Percentiles rank a stretch among this genome's conserved stretches.
These are phyloP conservation scores for Penicillium argentinense DNA, from an alignment of 495 filamentous ascomycete genomes.

Conservation along the genomic window DNA sequence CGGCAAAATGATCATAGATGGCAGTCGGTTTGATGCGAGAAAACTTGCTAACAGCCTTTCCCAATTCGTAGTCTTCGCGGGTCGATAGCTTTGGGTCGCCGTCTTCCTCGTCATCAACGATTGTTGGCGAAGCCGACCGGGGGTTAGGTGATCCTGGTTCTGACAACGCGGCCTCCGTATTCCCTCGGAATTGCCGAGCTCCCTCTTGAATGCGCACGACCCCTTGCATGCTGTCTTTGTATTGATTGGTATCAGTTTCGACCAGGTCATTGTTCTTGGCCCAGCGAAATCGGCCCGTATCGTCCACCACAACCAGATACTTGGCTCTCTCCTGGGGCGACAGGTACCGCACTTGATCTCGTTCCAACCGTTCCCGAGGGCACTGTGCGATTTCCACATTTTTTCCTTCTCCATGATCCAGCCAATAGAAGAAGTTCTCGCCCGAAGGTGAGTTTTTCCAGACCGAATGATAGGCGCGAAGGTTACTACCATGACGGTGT, in stretches of 20 bases:
- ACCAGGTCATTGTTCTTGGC: conserved; percentile 75
- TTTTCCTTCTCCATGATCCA: conserved; percentile 78
- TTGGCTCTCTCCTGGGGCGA: conserved; percentile 68
- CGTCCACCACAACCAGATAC: conserved; percentile 71
- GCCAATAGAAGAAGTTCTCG: conserved; percentile 95
- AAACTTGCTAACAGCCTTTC: conserved; percentile 61
- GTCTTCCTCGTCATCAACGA: conserved; percentile 51
- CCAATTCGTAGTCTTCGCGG: conserved; percentile 23
- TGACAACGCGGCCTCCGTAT: conserved; percentile 8
- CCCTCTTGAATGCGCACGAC: conserved; percentile 67
- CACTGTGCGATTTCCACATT: conserved; percentile 57
- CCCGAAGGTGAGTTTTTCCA: conserved; percentile 76
- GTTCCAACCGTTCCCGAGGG: conserved; percentile 64
- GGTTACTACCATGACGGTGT: conserved; percentile 83
- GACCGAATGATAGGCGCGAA: conserved; percentile 77
- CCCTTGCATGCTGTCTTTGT: conserved; percentile 75
- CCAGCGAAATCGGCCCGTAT: conserved; percentile 69
- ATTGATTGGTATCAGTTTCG: conserved; percentile 67
- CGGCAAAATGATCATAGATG: conserved; percentile 69
- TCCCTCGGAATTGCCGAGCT: conserved; percentile 46
- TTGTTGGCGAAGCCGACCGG: conserved; percentile 3
- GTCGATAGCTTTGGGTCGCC: conserved; percentile 25
- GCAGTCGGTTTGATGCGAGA: conserved; percentile 66
- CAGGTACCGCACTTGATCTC: conserved; percentile 72
- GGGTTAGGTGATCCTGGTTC: conserved; percentile 6